Evolutionary conservation across 495 filamentous ascomycete genomes (phyloP), one percentile per base, ranked within the genome.

Genomic region (Daldinia loculata): DNA sequence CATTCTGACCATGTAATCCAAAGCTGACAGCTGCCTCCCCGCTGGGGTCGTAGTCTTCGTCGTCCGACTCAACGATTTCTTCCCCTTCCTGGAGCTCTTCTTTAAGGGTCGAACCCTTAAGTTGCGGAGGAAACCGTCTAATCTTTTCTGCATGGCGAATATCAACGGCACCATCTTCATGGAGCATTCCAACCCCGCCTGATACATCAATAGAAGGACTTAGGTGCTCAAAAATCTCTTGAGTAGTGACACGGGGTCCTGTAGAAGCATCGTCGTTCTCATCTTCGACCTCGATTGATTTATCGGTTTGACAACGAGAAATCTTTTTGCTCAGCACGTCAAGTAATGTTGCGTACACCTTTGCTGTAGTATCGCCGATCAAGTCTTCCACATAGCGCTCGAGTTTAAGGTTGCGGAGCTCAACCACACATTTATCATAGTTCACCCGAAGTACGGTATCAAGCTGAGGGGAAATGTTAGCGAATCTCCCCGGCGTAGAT

Each of bases 351-450:
- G 85, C 86, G 69, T 97, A 99, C 19, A 98, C 87, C 53, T 89
- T 84, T 3, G 88, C 85, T 0, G 94, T 94, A 0, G 79, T 87
- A 66, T 83, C 83, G 56, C 89, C 90, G 66, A 88, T 84, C 72
- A 80, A 86, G 69, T 84, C 87, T 70, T 82, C 81, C 3, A 84
- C 90, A 24, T 89, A 80, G 3, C 84, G 81, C 41, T 91, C 87
- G 32, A 99, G 89, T 24, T 89, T 89, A 56, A 87, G 84, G 69
- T 91, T 97, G 59, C 95, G 92, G 61, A 96, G 85, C 17, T 91
- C 84, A 14, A 98, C 92, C 4, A 88, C 84, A 50, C 93, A 90
- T 75, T 94, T 97, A 38, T 92, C 91, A 75, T 93, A 90, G 77
- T 97, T 97, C 26, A 98, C 84, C 30, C 92, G 89, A 51, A 98